Conservation (phyloP, 352 stramenopile genomes). For the Globisporangium cederbergense region DNA sequence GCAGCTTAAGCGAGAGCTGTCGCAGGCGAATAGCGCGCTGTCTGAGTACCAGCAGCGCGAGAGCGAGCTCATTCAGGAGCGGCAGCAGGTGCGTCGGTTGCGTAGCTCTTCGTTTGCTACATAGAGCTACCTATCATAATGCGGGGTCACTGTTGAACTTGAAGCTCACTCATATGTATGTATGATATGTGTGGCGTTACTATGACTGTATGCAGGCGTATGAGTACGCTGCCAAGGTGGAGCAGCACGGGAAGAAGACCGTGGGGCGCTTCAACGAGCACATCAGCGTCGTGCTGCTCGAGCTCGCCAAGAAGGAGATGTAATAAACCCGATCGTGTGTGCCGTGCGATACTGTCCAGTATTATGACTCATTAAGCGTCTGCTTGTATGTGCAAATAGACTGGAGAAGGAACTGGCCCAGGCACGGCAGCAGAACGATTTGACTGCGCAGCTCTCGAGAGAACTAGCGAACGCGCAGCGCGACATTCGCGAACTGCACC, state of each 20-base stretch:
- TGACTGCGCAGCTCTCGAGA: constrained; percentile 55
- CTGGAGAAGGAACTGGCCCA: constrained; percentile 61
- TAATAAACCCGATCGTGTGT: constrained; percentile 11
- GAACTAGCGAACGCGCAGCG: constrained; percentile 66
- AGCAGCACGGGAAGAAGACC: constrained; percentile 43
- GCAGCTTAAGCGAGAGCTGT: constrained; percentile 34
- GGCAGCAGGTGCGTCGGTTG: constrained; percentile 40
- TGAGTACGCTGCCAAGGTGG: constrained; percentile 44
- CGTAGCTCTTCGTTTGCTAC: not conserved
- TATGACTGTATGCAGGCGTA: constrained; percentile 36
- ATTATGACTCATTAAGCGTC: no score
- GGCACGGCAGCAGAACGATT: constrained; percentile 49
- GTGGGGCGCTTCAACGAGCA: constrained; percentile 46
- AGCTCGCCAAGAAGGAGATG: constrained; percentile 67
- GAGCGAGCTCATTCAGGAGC: constrained; percentile 53
- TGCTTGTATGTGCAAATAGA: constrained; percentile 19
- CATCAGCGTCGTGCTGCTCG: constrained; percentile 42
- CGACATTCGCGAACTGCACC: constrained; percentile 70
- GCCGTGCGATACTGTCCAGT: not conserved
- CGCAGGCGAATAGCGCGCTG: constrained; percentile 26
- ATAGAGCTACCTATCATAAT: not conserved
- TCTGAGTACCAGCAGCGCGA: constrained; percentile 57
- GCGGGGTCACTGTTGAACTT: no score
- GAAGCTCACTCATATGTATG: not conserved
- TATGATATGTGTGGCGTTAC: not conserved